These are phyloP conservation scores for Metschnikowia dekortorum DNA, from an alignment of 805 yeast species.

Conservation along the genomic window DNA sequence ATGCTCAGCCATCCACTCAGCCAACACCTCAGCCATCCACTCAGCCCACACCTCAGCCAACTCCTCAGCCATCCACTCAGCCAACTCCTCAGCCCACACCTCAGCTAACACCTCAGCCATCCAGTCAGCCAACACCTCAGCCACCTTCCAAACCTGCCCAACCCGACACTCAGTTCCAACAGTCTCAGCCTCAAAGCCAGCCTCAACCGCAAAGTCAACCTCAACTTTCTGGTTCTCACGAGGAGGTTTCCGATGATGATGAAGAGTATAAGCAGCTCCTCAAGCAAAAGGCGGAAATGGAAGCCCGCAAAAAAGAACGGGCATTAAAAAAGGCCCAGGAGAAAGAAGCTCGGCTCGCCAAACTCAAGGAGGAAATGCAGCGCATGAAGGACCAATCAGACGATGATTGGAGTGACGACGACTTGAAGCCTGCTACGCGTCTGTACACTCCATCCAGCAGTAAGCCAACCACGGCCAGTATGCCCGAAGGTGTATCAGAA, in stretches of 20 bases:
- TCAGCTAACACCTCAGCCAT: not conserved
- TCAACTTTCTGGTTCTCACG: not conserved
- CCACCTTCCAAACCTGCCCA: no score
- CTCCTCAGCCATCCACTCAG: not conserved
- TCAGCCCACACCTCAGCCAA: not conserved
- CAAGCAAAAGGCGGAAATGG: slow-evolving; percentile 42
- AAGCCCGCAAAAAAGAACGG: slow-evolving; percentile 38
- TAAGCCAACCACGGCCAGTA: not conserved
- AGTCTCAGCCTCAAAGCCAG: no score
- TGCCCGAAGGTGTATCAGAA: no score
- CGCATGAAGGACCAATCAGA: slow-evolving; percentile 21
- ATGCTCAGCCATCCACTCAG: not conserved
- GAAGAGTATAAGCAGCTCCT: slow-evolving; percentile 47
- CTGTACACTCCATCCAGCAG: slow-evolving; percentile 12
- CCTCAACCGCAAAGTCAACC: not conserved
- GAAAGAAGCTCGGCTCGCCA: slow-evolving; percentile 57
- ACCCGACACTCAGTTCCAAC: no score
- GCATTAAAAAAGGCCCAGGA: slow-evolving; percentile 51
- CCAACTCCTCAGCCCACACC: not conserved
- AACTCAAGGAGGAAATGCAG: slow-evolving; percentile 56
- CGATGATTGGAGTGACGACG: slow-evolving; percentile 31
- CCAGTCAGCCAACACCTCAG: not conserved
- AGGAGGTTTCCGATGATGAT: slow-evolving; percentile 34
- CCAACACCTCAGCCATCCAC: slow-evolving; percentile 4
- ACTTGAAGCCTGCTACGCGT: slow-evolving; percentile 15